Evolutionary conservation across 495 filamentous ascomycete species (phyloP).

Genomic region (Penicillium taxi): DNA sequence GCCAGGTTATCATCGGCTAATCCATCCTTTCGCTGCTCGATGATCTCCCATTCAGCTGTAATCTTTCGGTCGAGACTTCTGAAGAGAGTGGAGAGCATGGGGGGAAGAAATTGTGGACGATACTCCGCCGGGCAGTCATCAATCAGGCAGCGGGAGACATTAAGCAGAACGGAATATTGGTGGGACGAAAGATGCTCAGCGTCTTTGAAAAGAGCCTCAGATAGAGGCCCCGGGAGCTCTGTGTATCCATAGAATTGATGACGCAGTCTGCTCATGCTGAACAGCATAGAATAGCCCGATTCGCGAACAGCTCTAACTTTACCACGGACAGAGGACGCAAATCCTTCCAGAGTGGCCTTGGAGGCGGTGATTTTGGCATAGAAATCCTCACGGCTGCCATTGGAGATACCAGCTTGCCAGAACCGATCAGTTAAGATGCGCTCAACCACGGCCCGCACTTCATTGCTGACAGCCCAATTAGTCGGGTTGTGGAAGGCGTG

Average conservation of each 20-base stretch:
- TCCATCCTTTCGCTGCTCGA: slow-evolving; percentile 56
- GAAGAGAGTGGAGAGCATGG: slow-evolving; percentile 74
- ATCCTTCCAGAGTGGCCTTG: slow-evolving; percentile 81
- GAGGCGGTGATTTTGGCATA: slow-evolving; percentile 86
- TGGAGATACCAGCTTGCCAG: slow-evolving; percentile 97
- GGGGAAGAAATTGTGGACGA: slow-evolving; percentile 74
- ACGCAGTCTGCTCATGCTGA: slow-evolving; percentile 82
- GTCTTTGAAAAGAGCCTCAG: slow-evolving; percentile 76
- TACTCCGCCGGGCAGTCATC: slow-evolving; percentile 79
- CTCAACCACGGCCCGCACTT: slow-evolving; percentile 69
- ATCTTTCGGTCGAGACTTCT: slow-evolving; percentile 80
- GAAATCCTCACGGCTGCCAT: slow-evolving; percentile 90
- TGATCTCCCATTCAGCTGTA: slow-evolving; percentile 68
- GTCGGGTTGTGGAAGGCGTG: slow-evolving; percentile 87
- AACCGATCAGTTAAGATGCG: slow-evolving; percentile 91
- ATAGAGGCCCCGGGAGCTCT: slow-evolving; percentile 76
- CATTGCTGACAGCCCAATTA: slow-evolving; percentile 76
- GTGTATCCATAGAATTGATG: slow-evolving; percentile 81
- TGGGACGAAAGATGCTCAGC: slow-evolving; percentile 81
- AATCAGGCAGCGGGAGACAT: slow-evolving; percentile 76
- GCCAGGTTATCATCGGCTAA: slow-evolving; percentile 63
- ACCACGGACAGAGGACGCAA: slow-evolving; percentile 86
- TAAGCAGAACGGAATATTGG: slow-evolving; percentile 83
- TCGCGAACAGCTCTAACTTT: slow-evolving; percentile 84
- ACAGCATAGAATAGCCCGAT: slow-evolving; percentile 85